These are phyloP conservation scores for Hysterangium stoloniferum DNA, from an alignment of 768 basidiomycete species.

Conservation along the genomic window DNA sequence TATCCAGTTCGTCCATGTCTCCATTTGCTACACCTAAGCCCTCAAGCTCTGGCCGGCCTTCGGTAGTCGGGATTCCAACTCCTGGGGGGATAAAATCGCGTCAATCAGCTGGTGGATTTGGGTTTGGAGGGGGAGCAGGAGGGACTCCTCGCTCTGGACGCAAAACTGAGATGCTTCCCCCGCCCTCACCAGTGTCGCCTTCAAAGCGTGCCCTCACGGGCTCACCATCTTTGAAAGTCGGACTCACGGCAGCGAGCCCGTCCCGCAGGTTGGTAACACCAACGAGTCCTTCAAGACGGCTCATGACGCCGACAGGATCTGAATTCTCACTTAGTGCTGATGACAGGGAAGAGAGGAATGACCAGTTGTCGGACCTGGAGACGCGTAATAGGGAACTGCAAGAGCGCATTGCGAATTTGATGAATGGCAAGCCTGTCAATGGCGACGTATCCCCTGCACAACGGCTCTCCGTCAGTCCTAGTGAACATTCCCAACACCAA, in stretches of 20 bases:
- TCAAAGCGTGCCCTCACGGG: conserved; percentile 4
- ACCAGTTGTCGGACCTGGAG: conserved; percentile 12
- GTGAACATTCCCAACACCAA: conserved; percentile 15
- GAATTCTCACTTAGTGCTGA: conserved; percentile 9
- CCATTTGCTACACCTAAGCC: conserved; percentile 68
- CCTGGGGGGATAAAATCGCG: conserved; percentile 8
- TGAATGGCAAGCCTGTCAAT: conserved; percentile 24
- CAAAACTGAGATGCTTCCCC: conserved; percentile 57
- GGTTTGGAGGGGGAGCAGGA: background rate
- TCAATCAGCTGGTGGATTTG: conserved; percentile 7
- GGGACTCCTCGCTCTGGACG: conserved; percentile 8
- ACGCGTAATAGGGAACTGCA: conserved; percentile 34
- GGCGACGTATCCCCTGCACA: conserved; percentile 15
- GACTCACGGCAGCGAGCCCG: background rate
- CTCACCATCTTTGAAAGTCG: conserved; percentile 3
- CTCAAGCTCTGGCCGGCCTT: conserved; percentile 26
- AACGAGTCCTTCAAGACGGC: conserved; percentile 6
- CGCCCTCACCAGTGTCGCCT: conserved; percentile 44
- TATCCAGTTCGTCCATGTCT: conserved; percentile 28
- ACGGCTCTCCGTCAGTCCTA: conserved; percentile 12
- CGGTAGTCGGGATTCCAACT: conserved; percentile 24
- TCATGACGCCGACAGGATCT: conserved; percentile 11
- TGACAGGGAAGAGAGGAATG: conserved; percentile 2
- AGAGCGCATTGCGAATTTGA: conserved; percentile 40
- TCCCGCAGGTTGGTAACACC: conserved; percentile 7